Conservation (phyloP, 1,284 basidiomycete species). For the Apiotrichum gracile region DNA sequence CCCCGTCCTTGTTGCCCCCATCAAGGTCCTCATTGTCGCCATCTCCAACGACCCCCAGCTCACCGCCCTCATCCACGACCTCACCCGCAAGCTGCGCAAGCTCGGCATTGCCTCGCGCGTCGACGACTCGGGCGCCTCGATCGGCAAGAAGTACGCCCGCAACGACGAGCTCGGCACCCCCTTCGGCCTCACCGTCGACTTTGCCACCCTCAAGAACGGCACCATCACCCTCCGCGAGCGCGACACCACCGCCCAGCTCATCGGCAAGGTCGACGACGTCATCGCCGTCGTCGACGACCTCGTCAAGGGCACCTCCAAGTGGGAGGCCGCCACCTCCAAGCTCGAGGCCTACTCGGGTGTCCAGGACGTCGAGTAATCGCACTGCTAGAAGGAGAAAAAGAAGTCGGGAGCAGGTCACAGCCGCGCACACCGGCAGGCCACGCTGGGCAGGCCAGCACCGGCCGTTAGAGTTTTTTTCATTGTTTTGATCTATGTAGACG, state of each 20-base stretch:
- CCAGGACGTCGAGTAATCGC: slow-evolving; percentile 62
- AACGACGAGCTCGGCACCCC: slow-evolving; percentile 99
- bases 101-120: slow-evolving; percentile 86
- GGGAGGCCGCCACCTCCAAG: slow-evolving; percentile 67
- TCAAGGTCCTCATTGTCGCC: slow-evolving; percentile 95
- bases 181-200: slow-evolving; percentile 93
- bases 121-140: slow-evolving; percentile 90
- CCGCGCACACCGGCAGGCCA: too few relatives aligned
- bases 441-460: too few relatives aligned
- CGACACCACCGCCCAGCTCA: slow-evolving; percentile 87
- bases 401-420: too few relatives aligned
- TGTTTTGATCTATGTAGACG: too few relatives aligned
- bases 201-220: slow-evolving; percentile 81
- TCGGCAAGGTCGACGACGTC: slow-evolving; percentile 88
- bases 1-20: slow-evolving; percentile 84
- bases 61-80: slow-evolving; percentile 74
- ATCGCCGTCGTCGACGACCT: slow-evolving; percentile 72
- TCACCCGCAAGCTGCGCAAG: slow-evolving; percentile 79
- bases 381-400: too few relatives aligned
- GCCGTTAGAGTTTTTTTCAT: too few relatives aligned
- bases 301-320: slow-evolving; percentile 66
- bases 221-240: slow-evolving; percentile 91
- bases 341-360: slow-evolving; percentile 82
- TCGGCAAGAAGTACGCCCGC: slow-evolving; percentile 93
- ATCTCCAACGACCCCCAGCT: slow-evolving; percentile 83